A percentile compares a stretch with the other conserved stretches of the same genome.
phyloP scores from a whole-genome alignment of 2,329 filamentous ascomycete species.

The Rhynchosporium secalis region DNA sequence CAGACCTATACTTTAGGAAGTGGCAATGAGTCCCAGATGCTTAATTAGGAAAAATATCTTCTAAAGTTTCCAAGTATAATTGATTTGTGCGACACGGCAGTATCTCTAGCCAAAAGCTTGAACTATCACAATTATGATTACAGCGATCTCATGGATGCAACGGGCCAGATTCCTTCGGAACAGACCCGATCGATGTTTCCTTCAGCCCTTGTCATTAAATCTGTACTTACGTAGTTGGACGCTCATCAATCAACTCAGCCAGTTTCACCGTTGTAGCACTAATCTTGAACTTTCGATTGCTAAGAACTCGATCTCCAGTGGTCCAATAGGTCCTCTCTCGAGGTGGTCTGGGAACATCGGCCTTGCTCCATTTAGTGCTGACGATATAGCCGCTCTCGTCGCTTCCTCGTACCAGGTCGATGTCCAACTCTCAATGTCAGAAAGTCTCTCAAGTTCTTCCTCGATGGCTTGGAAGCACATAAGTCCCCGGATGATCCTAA shows the following conservation, averaged over 20 bases:
- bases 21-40: too few relatives aligned
- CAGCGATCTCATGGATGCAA: too few relatives aligned
- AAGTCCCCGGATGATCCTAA: neutral
- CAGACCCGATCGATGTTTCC: neutral
- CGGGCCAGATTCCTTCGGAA: too few relatives aligned
- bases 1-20: too few relatives aligned
- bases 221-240: neutral
- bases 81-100: neutral
- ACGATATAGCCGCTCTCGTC: neutral
- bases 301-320: slow-evolving; percentile 9
- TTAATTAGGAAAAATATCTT: too few relatives aligned
- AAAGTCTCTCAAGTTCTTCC: slow-evolving; percentile 7
- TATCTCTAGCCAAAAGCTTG: neutral
- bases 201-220: neutral
- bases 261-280: slow-evolving; percentile 8
- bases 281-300: slow-evolving; percentile 2
- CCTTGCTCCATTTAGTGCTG: neutral
- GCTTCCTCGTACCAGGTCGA: neutral
- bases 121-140: neutral
- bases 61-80: too few relatives aligned
- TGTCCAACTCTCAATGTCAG: slow-evolving; percentile 6
- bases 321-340: neutral
- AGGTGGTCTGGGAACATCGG: slow-evolving; percentile 4
- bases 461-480: slow-evolving; percentile 7
- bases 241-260: slow-evolving; percentile 11